Base-by-base conservation (phyloP, 176 grass and related monocot genomes). In the Thinopyrum elongatum region DNA sequence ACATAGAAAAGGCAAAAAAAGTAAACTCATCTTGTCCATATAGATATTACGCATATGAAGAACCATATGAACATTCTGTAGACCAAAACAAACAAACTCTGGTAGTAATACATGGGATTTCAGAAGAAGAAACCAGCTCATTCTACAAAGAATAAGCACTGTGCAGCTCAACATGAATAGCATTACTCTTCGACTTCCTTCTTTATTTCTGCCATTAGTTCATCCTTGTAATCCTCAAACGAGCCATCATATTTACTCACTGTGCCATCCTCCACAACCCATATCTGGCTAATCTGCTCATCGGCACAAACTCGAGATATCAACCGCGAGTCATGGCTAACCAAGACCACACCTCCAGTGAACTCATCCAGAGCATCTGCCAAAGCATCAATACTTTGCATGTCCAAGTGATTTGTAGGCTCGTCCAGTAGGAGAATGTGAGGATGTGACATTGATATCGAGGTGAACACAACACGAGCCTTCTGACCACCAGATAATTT, bases 401-500 rank as follows among this genome's bases (percentile, higher is more conserved):
- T 94, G 49, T 94, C 92, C 16, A 91, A 59, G 79, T 94, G 92
- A 70, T 94, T 94, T 39, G 92, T 94, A 16, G 92, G 92, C 61
- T 94, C 92, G 26, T 94, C 92, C 76, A 94, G 35, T 25, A 94
- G 62, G 57, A 94, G 87, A 34, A 91, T 89, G 67, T 91, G 92
- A 34, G 92, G 70, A 26, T 41, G 70, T 1, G 70, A 73, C 70
- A 73, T 73, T 2, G 70, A 73, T 42, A 73, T 44, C 1, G 92
- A 94, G 12, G 92, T 85, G 80, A 91, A 87, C 15, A 94, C 86
- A 7, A 91, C 92, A 17, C 92, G 72, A 5, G 92, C 61, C 42
- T 94, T 94, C 86, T 94, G 92, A 10, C 92, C 89, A 19, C 92
- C 92, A 7, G 92, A 94, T n/a, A 94, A 65, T 67, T 94, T 89